These are phyloP conservation scores for Gossypium aridum DNA, from an alignment of 441 rosid species.

Conservation along the genomic window DNA sequence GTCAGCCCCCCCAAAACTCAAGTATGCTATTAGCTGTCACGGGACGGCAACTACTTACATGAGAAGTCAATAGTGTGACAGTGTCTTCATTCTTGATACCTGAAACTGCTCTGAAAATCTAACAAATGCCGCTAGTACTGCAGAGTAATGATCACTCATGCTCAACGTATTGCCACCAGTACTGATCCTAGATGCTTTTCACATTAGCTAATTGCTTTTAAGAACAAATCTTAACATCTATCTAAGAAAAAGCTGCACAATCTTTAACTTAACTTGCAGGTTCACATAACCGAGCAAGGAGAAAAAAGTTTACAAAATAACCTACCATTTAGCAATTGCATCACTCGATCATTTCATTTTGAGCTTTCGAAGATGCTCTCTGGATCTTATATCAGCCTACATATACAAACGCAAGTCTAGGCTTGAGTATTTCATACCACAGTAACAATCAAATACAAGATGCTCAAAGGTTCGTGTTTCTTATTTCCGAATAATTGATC, in stretches of 20 bases:
- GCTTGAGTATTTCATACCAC: background rate
- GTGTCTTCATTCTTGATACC: background rate
- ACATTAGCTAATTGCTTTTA: background rate
- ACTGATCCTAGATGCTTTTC: background rate
- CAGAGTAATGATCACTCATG: background rate
- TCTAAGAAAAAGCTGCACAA: background rate
- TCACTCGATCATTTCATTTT: constrained; percentile 16
- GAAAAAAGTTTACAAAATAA: background rate
- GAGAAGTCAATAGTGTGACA: background rate
- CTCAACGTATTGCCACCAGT: background rate
- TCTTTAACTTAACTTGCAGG: background rate
- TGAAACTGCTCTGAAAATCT: background rate
- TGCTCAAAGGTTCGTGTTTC: background rate
- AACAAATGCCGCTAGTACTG: background rate
- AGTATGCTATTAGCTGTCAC: background rate
- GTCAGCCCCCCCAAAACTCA: background rate
- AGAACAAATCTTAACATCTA: background rate
- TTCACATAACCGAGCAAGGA: background rate
- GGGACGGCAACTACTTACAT: background rate
- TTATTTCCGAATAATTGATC: background rate
- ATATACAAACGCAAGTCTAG: constrained; percentile 6
- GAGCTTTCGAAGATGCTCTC: constrained; percentile 46
- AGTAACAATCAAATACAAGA: background rate
- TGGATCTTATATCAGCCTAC: constrained; percentile 74
- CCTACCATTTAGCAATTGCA: constrained; percentile 14